Evolutionary conservation across 1,139 yeast genomes (phyloP).

Genomic region (Geotrichum histeridarum): DNA sequence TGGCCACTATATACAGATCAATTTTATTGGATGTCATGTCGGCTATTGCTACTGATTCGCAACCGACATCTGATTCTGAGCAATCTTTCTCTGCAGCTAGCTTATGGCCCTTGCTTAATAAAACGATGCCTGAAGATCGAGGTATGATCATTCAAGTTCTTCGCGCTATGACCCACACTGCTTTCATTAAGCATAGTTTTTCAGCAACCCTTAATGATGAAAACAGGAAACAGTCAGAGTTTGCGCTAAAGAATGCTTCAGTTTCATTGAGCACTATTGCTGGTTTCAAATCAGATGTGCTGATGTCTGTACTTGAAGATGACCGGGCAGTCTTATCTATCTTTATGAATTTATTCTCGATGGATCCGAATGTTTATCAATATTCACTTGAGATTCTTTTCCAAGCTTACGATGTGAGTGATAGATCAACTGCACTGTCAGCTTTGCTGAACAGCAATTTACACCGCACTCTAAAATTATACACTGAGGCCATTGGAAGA

Average conservation of each 20-base stretch:
- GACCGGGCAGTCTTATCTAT: background rate
- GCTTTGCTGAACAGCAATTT: too few species aligned
- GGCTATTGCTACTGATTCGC: background rate
- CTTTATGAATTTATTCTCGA: constrained; percentile 6
- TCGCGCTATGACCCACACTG: background rate
- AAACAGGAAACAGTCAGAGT: background rate
- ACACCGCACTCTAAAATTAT: too few species aligned
- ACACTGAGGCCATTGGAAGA: too few species aligned
- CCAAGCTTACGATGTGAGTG: background rate
- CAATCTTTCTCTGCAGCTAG: background rate
- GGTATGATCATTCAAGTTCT: background rate
- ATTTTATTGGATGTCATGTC: constrained; percentile 6
- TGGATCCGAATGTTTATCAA: background rate
- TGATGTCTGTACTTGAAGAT: background rate
- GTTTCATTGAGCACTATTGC: background rate
- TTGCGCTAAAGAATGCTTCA: background rate
- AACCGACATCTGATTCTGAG: too few species aligned
- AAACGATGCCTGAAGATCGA: background rate
- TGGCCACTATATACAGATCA: background rate
- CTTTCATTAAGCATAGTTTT: background rate
- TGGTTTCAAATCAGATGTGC: background rate
- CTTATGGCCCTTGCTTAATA: constrained; percentile 2
- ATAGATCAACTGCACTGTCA: background rate
- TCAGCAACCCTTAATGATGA: background rate
- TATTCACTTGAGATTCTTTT: background rate